These are phyloP conservation scores for Rhynchospora breviuscula DNA, from an alignment of 176 grass and related monocot genomes.

Conservation along the genomic window DNA sequence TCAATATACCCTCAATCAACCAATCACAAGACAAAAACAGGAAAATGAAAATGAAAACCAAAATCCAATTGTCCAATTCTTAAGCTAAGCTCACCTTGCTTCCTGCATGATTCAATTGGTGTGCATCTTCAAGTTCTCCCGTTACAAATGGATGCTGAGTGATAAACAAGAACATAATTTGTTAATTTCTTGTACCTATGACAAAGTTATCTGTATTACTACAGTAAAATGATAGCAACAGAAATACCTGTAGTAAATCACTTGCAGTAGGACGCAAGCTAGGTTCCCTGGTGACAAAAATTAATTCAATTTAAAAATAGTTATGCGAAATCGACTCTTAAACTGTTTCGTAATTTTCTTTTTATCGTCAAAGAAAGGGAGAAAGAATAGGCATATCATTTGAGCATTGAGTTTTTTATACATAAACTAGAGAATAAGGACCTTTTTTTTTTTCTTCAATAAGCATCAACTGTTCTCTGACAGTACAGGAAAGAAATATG, in stretches of 20 bases:
- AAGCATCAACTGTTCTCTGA: neutral
- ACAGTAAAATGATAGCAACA: conserved; percentile 3
- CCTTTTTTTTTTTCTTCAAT: neutral
- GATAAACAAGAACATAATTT: conserved; percentile 36
- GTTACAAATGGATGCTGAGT: conserved; percentile 94
- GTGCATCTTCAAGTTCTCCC: conserved; percentile 41
- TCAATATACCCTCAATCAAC: neutral
- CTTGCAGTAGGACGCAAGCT: conserved; percentile 13
- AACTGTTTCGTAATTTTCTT: neutral
- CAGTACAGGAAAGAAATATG: neutral
- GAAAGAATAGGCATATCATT: neutral
- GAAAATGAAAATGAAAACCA: neutral
- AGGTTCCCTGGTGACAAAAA: conserved; percentile 20
- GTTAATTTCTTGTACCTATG: neutral
- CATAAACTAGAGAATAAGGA: neutral
- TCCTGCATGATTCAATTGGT: conserved; percentile 31
- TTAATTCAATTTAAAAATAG: neutral
- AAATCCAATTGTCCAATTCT: neutral
- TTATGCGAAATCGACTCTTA: neutral
- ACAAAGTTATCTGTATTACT: neutral
- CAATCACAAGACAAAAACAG: neutral
- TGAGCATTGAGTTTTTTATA: neutral
- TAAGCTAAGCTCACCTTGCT: conserved; percentile 38
- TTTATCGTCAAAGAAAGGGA: neutral
- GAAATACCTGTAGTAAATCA: conserved; percentile 11